Evolutionary conservation across 208 protist species (phyloP).

Genomic region (Trypanosoma conorhini): DNA sequence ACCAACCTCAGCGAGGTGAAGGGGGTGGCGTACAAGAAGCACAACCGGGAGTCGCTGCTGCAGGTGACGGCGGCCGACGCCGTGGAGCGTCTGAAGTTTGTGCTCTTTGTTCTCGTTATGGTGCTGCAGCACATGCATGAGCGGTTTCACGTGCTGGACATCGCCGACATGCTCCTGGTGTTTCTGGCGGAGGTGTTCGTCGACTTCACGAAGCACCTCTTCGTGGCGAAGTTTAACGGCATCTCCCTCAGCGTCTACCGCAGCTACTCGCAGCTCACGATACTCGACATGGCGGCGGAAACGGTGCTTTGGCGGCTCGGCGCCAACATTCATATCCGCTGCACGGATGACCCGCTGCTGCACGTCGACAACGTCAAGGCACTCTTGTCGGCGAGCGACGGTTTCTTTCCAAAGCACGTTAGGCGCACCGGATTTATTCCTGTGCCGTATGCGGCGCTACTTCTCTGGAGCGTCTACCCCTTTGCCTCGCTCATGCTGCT

Average conservation of each 20-base stretch:
- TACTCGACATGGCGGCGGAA: slow-evolving; percentile 45
- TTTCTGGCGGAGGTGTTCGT: slow-evolving; percentile 74
- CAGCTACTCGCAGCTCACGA: slow-evolving; percentile 40
- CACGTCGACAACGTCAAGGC: neutral
- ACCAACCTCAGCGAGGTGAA: slow-evolving; percentile 96
- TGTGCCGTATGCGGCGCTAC: slow-evolving; percentile 41
- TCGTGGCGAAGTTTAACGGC: slow-evolving; percentile 91
- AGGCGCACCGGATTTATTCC: slow-evolving; percentile 42
- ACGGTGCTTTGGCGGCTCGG: slow-evolving; percentile 43
- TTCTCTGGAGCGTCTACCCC: slow-evolving; percentile 44
- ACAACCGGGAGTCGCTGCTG: slow-evolving; percentile 82
- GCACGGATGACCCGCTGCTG: slow-evolving; percentile 17
- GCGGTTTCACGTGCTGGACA: slow-evolving; percentile 31
- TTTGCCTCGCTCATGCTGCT: slow-evolving; percentile 30
- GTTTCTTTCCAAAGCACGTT: slow-evolving; percentile 50
- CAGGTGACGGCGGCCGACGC: slow-evolving; percentile 85
- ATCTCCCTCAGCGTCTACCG: slow-evolving; percentile 68
- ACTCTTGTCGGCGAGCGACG: slow-evolving; percentile 35
- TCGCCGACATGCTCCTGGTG: slow-evolving; percentile 36
- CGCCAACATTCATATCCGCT: slow-evolving; percentile 15
- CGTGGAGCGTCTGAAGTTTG: slow-evolving; percentile 88
- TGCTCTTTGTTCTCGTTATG: slow-evolving; percentile 88
- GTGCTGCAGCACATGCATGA: slow-evolving; percentile 56
- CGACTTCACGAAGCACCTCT: slow-evolving; percentile 93
- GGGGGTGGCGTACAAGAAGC: slow-evolving; percentile 92